phyloP scores from a whole-genome alignment of 2,329 filamentous ascomycete genomes.

The Hortaea sp. region DNA sequence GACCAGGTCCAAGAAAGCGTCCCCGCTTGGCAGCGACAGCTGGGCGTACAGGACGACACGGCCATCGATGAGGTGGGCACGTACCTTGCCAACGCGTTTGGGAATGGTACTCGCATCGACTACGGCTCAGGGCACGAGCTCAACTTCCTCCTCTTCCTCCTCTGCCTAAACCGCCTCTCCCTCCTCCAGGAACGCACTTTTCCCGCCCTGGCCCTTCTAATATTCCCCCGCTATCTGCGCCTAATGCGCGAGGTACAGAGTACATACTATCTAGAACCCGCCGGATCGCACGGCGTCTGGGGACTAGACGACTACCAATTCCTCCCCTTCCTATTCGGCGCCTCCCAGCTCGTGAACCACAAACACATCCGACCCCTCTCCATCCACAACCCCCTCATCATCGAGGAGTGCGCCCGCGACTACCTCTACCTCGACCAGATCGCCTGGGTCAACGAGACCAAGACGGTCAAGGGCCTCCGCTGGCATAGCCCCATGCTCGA shows the following conservation, averaged over 20 bases:
- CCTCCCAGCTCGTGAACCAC: conserved; percentile 55
- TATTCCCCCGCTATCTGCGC: conserved; percentile 73
- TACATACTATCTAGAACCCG: conserved; percentile 90
- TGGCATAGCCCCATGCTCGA: conserved; percentile 99
- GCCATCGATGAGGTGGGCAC: conserved; percentile 63
- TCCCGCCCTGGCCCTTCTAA: conserved; percentile 59
- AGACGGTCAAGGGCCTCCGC: conserved; percentile 84
- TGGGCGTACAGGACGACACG: conserved; percentile 42
- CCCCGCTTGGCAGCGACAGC: conserved; percentile 52
- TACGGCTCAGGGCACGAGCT: conserved; percentile 96
- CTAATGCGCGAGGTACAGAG: conserved; percentile 83
- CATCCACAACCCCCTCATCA: conserved; percentile 77
- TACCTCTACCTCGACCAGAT: conserved; percentile 92
- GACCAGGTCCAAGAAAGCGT: conserved; percentile 47
- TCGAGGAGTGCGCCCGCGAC: conserved; percentile 76
- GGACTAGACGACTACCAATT: conserved; percentile 45
- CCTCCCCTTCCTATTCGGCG: conserved; percentile 42
- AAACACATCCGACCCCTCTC: conserved; percentile 38
- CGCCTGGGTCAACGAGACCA: conserved; percentile 87
- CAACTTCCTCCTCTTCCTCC: conserved; percentile 92
- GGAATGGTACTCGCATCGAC: conserved; percentile 79
- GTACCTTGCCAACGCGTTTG: conserved; percentile 77
- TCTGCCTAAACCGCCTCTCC: conserved; percentile 78
- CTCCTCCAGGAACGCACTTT: conserved; percentile 59
- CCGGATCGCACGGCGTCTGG: conserved; percentile 44